Conservation (phyloP, 805 yeast species). For the Teunomyces lycoperdinae region DNA sequence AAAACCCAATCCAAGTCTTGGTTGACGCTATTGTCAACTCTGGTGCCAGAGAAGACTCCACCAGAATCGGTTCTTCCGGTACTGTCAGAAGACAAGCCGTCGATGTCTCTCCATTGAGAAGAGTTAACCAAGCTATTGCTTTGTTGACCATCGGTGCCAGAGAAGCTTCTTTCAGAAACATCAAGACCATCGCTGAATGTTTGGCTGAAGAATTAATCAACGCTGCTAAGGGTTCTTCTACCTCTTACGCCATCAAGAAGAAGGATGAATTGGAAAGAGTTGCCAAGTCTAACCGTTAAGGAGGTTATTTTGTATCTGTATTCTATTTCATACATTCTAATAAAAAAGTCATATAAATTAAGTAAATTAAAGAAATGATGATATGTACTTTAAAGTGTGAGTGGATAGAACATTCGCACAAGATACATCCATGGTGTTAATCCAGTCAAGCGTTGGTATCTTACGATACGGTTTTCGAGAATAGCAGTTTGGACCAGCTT, state of each 20-base stretch:
- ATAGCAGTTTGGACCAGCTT: not conserved
- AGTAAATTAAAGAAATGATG: not conserved
- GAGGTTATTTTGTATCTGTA: slow-evolving; percentile 25
- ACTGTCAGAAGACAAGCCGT: slow-evolving; percentile 99
- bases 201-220: slow-evolving; percentile 99
- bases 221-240: slow-evolving; percentile 99
- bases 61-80: slow-evolving; percentile 99
- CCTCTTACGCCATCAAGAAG: slow-evolving; percentile 99
- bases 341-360: slow-evolving; percentile 11
- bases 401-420: slow-evolving; percentile 4
- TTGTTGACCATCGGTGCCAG: slow-evolving; percentile 99
- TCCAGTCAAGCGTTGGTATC: slow-evolving; percentile 1
- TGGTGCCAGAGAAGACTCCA: slow-evolving; percentile 99
- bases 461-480: slow-evolving; percentile 1
- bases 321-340: slow-evolving; percentile 17
- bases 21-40: slow-evolving; percentile 99
- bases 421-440: not conserved
- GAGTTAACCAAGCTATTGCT: slow-evolving; percentile 99
- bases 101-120: slow-evolving; percentile 99
- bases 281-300: slow-evolving; percentile 99
- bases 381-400: not conserved
- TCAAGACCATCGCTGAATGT: slow-evolving; percentile 99
- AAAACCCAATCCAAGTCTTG: slow-evolving; percentile 98
- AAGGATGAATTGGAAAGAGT: slow-evolving; percentile 99
- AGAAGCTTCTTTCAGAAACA: slow-evolving; percentile 99